Base-by-base conservation (phyloP, 108 stramenopile species). In the Hondaea fermentalgiana region DNA sequence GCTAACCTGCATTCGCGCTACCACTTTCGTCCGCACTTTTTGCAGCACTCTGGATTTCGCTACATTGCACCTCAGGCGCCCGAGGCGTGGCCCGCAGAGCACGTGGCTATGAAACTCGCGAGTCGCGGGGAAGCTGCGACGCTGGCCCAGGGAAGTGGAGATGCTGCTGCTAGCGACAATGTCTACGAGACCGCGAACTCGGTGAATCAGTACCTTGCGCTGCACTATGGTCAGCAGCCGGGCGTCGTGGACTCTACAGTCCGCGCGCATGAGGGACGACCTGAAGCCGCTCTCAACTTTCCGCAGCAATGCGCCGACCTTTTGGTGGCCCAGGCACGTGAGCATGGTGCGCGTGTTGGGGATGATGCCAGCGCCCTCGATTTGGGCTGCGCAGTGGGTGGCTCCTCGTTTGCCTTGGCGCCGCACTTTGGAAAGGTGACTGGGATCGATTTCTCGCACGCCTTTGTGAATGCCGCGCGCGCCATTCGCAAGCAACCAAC, bases 11-110 rank as follows among this genome's bases (percentile, higher is more conserved):
- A 96, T 91, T 95, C 96, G 23, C 96, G 98, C 25, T 98, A 96
- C 90, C 97, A 97, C 87, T 98, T 98, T 89, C 95, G 98, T 28
- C 97, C 97, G 0, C 98, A 98, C 90, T 98, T 98, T 87, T 91
- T 96, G 87, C 97, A 98, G 90, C 97, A 97, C 89, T 96, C 96
- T 17, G 97, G 97, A 14, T 98, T 98, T 91, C 94, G 98, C 53
- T 89, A 97, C 58, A 97, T 98, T 23, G 89, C 57, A 4, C 53
- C 42, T 12, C 45, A 28, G 4, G 47, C 19, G 25, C 44, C 14
- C 57, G 47, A 28, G 45, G 42, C 87, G 76, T 57, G 91, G 90
- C 87, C 88, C 90, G 8, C 88, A 90, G 53, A 51, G 44, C 12
- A 59, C 90, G 35, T 92, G 44, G 55, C 91, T 88, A 23, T 89